Percentiles rank a stretch among this genome's conserved stretches.
Evolutionary conservation across 1,139 yeast species (phyloP).

Genomic region (Saccharomyces hybrid): DNA sequence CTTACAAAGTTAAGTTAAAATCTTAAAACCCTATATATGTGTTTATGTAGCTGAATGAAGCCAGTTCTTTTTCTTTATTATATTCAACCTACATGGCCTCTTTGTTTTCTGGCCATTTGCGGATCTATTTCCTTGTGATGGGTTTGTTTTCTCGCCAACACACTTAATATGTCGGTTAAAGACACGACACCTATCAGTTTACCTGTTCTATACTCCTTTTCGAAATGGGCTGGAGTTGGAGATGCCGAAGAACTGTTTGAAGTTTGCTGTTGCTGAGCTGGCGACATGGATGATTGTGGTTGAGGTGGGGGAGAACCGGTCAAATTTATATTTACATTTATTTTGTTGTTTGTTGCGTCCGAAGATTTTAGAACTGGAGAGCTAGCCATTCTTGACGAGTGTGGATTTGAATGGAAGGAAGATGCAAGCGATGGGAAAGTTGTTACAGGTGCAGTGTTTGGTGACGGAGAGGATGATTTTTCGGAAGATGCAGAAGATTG

Average conservation of each 20-base stretch:
- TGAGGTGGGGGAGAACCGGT: neutral
- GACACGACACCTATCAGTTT: conserved; percentile 82
- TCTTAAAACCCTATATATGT: no score
- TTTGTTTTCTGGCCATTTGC: conserved; percentile 70
- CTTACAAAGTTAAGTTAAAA: neutral
- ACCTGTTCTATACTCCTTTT: conserved; percentile 48
- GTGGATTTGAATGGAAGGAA: neutral
- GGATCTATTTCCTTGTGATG: conserved; percentile 64
- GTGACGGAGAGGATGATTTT: conserved; percentile 7
- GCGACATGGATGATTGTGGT: neutral
- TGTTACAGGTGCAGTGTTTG: conserved; percentile 20
- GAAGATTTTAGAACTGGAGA: neutral
- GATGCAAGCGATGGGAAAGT: conserved; percentile 16
- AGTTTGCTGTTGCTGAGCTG: neutral
- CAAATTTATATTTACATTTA: neutral
- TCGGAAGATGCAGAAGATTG: conserved; percentile 2
- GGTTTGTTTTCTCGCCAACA: conserved; percentile 62
- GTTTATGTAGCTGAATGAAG: neutral
- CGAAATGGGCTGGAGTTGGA: conserved; percentile 22
- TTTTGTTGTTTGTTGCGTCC: neutral
- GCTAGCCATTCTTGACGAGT: neutral
- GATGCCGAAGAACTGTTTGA: conserved; percentile 3
- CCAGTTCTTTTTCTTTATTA: neutral
- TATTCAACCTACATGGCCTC: conserved; percentile 43
- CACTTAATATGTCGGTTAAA: conserved; percentile 74